phyloP scores from a whole-genome alignment of 208 protist genomes.

The Crithidia sp. region DNA sequence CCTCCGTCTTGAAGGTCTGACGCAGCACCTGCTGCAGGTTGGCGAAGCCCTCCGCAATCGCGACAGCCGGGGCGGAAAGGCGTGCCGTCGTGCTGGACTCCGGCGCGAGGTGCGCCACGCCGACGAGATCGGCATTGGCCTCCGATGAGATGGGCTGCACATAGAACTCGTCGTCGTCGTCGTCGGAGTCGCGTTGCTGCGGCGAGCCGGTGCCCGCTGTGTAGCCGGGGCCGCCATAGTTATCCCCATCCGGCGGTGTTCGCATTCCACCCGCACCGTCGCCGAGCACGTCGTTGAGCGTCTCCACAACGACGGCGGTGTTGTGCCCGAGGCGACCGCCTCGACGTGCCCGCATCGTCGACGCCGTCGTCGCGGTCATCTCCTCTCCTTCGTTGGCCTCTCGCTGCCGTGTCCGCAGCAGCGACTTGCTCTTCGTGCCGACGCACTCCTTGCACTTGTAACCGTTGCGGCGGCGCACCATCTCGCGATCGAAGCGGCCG shows the following conservation, averaged over 20 bases:
- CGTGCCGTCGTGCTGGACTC: slow-evolving; percentile 9
- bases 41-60: slow-evolving; percentile 40
- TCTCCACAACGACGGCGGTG: slow-evolving; percentile 31
- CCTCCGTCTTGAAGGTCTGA: slow-evolving; percentile 23
- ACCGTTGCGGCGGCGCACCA: slow-evolving; percentile 74
- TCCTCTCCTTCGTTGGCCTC: slow-evolving; percentile 32
- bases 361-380: background rate
- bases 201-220: too few relatives aligned
- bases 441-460: slow-evolving; percentile 87
- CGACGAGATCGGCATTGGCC: slow-evolving; percentile 31
- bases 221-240: background rate
- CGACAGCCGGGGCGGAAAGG: slow-evolving; percentile 23
- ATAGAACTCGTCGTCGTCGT: slow-evolving; percentile 40
- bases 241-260: background rate
- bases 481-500: slow-evolving; percentile 79
- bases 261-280: background rate
- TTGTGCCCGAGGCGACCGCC: slow-evolving; percentile 20
- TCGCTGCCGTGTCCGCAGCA: slow-evolving; percentile 62
- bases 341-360: background rate
- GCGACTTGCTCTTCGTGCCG: slow-evolving; percentile 70
- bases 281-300: slow-evolving; percentile 17
- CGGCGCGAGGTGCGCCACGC: slow-evolving; percentile 17
- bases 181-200: background rate
- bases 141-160: slow-evolving; percentile 39
- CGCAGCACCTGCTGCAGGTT: slow-evolving; percentile 38